Evolutionary conservation across 371 early-diverging fungal genomes (phyloP).

Genomic region (Mucor plumbeus): DNA sequence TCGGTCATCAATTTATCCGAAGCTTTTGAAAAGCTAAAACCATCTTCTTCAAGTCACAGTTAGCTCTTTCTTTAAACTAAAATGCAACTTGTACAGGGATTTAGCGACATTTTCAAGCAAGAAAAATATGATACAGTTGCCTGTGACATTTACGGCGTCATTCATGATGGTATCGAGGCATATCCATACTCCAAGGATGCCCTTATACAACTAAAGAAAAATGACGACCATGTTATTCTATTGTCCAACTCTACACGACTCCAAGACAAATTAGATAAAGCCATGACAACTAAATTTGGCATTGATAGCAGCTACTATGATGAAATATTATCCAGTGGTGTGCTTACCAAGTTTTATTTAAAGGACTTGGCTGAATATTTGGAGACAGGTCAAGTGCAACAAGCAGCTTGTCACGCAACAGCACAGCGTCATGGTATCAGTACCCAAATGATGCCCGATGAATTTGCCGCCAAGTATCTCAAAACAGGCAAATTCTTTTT

Average conservation of each 20-base stretch:
- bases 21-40: background rate
- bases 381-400: background rate
- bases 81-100: slow-evolving; percentile 31
- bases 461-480: slow-evolving; percentile 29
- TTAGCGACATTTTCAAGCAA: slow-evolving; percentile 21
- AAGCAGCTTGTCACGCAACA: slow-evolving; percentile 31
- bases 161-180: slow-evolving; percentile 45
- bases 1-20: background rate
- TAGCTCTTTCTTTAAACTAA: background rate
- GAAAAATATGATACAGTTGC: slow-evolving; percentile 42
- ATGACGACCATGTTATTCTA: slow-evolving; percentile 31
- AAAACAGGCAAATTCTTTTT: slow-evolving; percentile 44
- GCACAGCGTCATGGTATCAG: slow-evolving; percentile 6
- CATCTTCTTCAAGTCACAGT: background rate
- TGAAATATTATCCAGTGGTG: slow-evolving; percentile 50
- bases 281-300: slow-evolving; percentile 37
- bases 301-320: slow-evolving; percentile 29
- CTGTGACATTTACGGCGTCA: slow-evolving; percentile 54
- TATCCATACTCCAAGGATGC: slow-evolving; percentile 40
- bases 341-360: slow-evolving; percentile 41
- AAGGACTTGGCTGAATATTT: slow-evolving; percentile 23
- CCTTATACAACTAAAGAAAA: slow-evolving; percentile 22
- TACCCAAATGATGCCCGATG: slow-evolving; percentile 27
- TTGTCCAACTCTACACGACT: slow-evolving; percentile 52
- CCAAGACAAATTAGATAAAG: slow-evolving; percentile 30